A percentile compares a stretch with the other conserved stretches of the same genome.
phyloP scores from a whole-genome alignment of 2,329 filamentous ascomycete species.

The Chrysoporthe deuterocubensis region DNA sequence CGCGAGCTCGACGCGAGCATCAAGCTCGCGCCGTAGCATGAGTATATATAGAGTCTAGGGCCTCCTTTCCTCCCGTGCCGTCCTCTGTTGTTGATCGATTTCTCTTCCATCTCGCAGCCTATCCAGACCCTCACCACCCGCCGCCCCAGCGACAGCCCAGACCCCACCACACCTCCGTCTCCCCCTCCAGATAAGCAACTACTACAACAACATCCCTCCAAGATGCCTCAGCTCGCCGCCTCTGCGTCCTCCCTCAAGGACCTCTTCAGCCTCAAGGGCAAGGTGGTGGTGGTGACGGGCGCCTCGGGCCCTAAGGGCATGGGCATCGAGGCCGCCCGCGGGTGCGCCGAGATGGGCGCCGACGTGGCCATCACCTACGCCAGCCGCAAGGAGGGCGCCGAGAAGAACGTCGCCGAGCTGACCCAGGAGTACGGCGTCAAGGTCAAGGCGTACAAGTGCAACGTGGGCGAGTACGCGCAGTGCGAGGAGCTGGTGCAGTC shows the following conservation, averaged over 20 bases:
- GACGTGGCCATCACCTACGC: conserved; percentile 73
- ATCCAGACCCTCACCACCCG: not conserved
- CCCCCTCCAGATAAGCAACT: not conserved
- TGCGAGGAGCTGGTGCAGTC: conserved; percentile 61
- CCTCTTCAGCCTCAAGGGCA: conserved; percentile 72
- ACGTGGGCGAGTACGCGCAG: conserved; percentile 56
- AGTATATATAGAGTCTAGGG: not conserved
- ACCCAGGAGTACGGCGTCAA: conserved; percentile 68
- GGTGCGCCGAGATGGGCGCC: conserved; percentile 69
- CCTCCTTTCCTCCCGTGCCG: not conserved
- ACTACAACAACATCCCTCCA: conserved; percentile 30
- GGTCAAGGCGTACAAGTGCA: conserved; percentile 63
- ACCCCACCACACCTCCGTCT: too few species aligned
- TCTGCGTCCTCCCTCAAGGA: conserved; percentile 61
- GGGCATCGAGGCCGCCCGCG: conserved; percentile 69
- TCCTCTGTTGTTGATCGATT: conserved; percentile 2
- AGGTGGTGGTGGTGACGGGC: conserved; percentile 70
- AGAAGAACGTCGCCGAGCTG: conserved; percentile 67
- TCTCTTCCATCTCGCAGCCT: not conserved
- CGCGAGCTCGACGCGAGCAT: not conserved
- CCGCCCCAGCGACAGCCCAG: not conserved
- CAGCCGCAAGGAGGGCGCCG: conserved; percentile 67
- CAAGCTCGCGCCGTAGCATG: not conserved
- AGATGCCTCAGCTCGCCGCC: conserved; percentile 62
- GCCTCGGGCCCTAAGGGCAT: conserved; percentile 71